Base-by-base conservation (phyloP, 768 basidiomycete genomes). In the Porphyrellus cyaneotinctus region DNA sequence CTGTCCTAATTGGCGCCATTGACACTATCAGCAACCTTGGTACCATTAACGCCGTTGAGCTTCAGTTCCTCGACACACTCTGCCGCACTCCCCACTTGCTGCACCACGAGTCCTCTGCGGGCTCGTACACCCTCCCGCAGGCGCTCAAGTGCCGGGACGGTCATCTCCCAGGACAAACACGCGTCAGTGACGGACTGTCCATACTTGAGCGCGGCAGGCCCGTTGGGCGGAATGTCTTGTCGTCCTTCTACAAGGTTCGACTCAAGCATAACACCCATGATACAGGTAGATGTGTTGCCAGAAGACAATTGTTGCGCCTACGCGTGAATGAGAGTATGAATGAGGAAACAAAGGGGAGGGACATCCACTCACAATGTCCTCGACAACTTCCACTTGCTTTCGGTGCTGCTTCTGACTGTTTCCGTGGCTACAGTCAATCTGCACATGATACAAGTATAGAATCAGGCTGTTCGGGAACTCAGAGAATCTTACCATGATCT, bases 361-460 rank as follows among this genome's bases (percentile, higher is more conserved):
- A 58, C 31, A 51, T 51, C 47, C 15, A 48, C 84, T 69, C 62
- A 92, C 94, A 58, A 99, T 87, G 65, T 95, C 86, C 30, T 91
- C 87, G 9, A 89, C 91, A 32, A 98, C 95, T 53, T 88, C 84
- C 4, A 85, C 74, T 72, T 99, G 95, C 61, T 85, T 90, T 54
- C 81, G 75, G 70, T 95, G 89, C 65, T 97, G 90, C 72, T 99
- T 97, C 54, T 78, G 82, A 62, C 88, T 91, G 73, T 98, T 97
- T 54, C 95, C 94, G 66, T 97, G 95, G 61, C 92, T 95, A 78
- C 95, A 95, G 70, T 95, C 92, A 58, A 97, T 85, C 94, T 95
- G 64, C 28, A 58, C 43, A 23, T 31, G 11, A 20, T 33, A 41
- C 49, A 13, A 48, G 37, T 20, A 28, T 38, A 15, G 23, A 10